Conservation (phyloP, 371 early-diverging fungal genomes). For the Mucor irregularis region DNA sequence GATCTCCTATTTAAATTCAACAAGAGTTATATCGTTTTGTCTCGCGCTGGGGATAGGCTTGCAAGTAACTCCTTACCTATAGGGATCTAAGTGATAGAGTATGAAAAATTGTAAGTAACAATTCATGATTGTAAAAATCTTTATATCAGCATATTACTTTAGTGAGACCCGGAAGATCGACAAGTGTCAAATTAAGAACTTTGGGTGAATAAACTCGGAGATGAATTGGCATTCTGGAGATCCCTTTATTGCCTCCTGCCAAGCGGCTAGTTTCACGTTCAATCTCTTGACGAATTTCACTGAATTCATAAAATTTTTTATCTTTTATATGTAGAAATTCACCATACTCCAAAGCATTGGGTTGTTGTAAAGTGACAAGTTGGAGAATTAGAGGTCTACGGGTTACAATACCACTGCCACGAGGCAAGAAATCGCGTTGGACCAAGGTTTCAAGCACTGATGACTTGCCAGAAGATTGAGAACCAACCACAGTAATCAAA, state of each 20-base stretch:
- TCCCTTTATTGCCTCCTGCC: constrained; percentile 87
- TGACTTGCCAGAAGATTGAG: constrained; percentile 93
- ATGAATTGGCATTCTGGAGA: constrained; percentile 85
- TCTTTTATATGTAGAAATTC: constrained; percentile 80
- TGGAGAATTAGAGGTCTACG: constrained; percentile 91
- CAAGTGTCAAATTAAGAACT: constrained; percentile 89
- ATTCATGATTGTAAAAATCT: not conserved
- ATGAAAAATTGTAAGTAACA: no score
- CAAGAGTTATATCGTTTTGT: no score
- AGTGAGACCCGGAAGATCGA: constrained; percentile 94
- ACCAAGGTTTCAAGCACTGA: constrained; percentile 92
- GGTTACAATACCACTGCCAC: constrained; percentile 93
- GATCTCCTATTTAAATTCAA: constrained; percentile 75
- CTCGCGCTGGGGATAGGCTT: no score
- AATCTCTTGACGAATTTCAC: constrained; percentile 87
- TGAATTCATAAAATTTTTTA: constrained; percentile 80
- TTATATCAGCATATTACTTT: constrained; percentile 52
- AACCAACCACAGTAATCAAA: constrained; percentile 85
- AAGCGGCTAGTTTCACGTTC: constrained; percentile 86
- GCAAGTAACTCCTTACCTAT: constrained; percentile 46
- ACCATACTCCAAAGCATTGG: constrained; percentile 55
- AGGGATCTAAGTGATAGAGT: constrained; percentile 47
- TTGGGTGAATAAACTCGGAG: constrained; percentile 84
- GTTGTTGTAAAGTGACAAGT: constrained; percentile 67
- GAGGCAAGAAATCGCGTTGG: constrained; percentile 88